Percentiles rank a stretch among this genome's conserved stretches.
phyloP scores from a whole-genome alignment of 768 basidiomycete species.

The Mycena albidolilacea region DNA sequence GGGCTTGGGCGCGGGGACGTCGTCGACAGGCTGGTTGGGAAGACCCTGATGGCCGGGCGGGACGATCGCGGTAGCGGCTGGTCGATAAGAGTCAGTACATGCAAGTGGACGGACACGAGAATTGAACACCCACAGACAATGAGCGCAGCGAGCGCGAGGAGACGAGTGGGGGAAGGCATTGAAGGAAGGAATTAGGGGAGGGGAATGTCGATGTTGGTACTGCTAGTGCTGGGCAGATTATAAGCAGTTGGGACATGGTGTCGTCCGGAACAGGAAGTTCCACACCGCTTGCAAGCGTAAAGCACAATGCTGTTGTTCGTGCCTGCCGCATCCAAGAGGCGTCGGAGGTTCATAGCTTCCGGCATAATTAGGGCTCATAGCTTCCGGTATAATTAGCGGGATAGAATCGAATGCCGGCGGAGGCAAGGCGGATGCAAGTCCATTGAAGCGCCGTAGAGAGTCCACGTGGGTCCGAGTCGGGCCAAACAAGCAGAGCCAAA shows the following conservation, averaged over 20 bases:
- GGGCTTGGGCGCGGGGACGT: conserved; percentile 34
- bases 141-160: conserved; percentile 35
- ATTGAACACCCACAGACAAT: conserved; percentile 26
- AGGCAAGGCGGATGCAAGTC: conserved; percentile 26
- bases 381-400: too few species aligned
- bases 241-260: conserved; percentile 15
- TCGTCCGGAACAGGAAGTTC: conserved; percentile 18
- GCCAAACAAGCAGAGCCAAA: conserved; percentile 9
- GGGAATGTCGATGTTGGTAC: conserved; percentile 1
- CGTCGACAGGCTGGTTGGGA: conserved; percentile 36
- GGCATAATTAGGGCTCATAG: neutral
- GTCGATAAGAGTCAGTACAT: neutral
- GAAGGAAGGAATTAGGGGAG: conserved; percentile 1
- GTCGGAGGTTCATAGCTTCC: neutral
- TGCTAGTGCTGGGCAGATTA: conserved; percentile 6
- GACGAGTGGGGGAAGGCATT: conserved; percentile 37
- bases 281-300: conserved; percentile 20
- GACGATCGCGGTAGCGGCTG: conserved; percentile 43
- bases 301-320: conserved; percentile 29
- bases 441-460: conserved; percentile 1
- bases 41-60: conserved; percentile 46
- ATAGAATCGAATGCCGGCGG: conserved; percentile 10
- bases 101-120: neutral
- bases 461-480: conserved; percentile 1
- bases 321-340: conserved; percentile 30